A percentile compares a stretch with the other conserved stretches of the same genome.
These are phyloP conservation scores for Coemansia sp. DNA, from an alignment of 192 early-diverging fungal genomes.

Conservation along the genomic window DNA sequence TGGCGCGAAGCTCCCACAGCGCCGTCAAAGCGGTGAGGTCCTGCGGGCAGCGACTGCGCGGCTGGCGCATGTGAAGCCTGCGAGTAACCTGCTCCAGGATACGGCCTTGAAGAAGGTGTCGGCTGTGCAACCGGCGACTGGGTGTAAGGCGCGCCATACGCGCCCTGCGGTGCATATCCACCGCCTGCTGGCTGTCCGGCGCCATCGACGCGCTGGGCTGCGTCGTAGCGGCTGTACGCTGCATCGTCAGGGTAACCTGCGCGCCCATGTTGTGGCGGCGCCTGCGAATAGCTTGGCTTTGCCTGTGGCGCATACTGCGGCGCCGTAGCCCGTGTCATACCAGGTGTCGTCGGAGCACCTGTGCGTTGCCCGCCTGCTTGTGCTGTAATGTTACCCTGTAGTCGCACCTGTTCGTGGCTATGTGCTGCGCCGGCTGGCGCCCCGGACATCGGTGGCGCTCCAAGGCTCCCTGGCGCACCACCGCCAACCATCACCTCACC, in stretches of 20 bases:
- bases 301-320: slow-evolving; percentile 5
- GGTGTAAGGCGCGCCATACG: slow-evolving; percentile 28
- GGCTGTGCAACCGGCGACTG: slow-evolving; percentile 31
- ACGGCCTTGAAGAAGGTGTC: slow-evolving; percentile 20
- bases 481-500: slow-evolving; percentile 32
- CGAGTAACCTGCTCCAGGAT: slow-evolving; percentile 20
- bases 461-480: slow-evolving; percentile 38
- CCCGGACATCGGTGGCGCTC: slow-evolving; percentile 35
- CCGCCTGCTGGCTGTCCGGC: slow-evolving; percentile 13
- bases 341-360: slow-evolving; percentile 10
- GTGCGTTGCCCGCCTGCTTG: slow-evolving; percentile 4
- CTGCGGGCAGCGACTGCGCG: slow-evolving; percentile 16
- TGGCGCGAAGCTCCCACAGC: slow-evolving; percentile 25
- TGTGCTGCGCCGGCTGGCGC: slow-evolving; percentile 10
- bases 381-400: slow-evolving; percentile 19
- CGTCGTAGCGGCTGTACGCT: slow-evolving; percentile 30
- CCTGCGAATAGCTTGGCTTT: slow-evolving; percentile 9
- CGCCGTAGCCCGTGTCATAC: slow-evolving; percentile 12
- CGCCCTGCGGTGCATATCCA: slow-evolving; percentile 6
- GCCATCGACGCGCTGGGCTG: slow-evolving; percentile 25
- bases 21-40: slow-evolving; percentile 27
- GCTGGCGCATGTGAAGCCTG: slow-evolving; percentile 17
- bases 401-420: slow-evolving; percentile 19
- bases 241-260: slow-evolving; percentile 38
- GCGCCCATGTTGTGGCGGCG: slow-evolving; percentile 8